Evolutionary conservation across 257 asterid genomes (phyloP), one percentile per base, ranked within the genome.

Genomic region (Parsonsia alboflavescens): DNA sequence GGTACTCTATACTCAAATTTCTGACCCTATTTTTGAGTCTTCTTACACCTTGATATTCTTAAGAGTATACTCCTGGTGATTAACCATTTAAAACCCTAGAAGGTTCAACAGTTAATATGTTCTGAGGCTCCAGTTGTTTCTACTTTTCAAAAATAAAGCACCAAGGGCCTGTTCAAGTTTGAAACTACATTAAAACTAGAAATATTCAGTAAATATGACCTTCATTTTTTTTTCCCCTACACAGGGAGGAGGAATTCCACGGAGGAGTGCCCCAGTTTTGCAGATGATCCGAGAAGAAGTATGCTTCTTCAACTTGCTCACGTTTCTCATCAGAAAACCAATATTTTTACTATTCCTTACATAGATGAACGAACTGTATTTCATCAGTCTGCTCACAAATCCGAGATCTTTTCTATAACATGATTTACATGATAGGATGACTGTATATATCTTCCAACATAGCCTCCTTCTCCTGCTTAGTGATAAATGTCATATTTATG

Each of bases 201-300:
- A 19, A 48, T 49, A 68, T 48, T 62, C 26, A 45, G 48, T 72
- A 77, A 46, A 79, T 24, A 44, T 36, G 68, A 22, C 63, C 50
- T 53, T 26, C 41, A 44, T 26, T 52, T 80, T 68, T 76, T 59
- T 56, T 83, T 53, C n/a, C n/a, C 68, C 77, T 59, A 68, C 36
- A 50, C 76, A 95, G 98, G 99, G 98, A 62, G 99, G 97, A 78
- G 99, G 99, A 63, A 92, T 95, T 82, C 87, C 96, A 10, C 84
- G 98, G 71, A 89, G 99, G 84, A 90, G 86, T 80, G 97, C 99
- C 73, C 99, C 99, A 17, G 65, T 86, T 74, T 85, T 95, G 70
- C 92, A 88, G 80, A 85, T 61, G 75, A 88, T 95, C 49, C 91
- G 96, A 26, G 99, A 95, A 89, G 96, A 95, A 82, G 99, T 90